These are phyloP conservation scores for Colletotrichum ledebouriae DNA, from an alignment of 2,329 filamentous ascomycete genomes.

Conservation along the genomic window DNA sequence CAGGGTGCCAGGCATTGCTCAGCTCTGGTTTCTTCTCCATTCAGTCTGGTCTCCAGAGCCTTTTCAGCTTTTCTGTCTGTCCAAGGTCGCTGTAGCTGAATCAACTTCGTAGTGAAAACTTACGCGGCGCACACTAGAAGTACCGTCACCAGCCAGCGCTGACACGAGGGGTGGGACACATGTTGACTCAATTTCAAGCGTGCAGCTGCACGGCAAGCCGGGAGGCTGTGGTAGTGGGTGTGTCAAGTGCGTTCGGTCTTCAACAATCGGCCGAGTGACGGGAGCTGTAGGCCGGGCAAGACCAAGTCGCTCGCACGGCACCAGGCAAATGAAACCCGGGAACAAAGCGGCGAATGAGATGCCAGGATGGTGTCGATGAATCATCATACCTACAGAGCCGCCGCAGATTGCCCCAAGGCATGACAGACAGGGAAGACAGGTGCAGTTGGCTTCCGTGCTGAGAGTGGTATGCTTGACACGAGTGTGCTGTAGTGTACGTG, in stretches of 20 bases:
- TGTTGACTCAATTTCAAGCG: slow-evolving; percentile 13
- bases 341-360: slow-evolving; percentile 23
- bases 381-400: slow-evolving; percentile 27
- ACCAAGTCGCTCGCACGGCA: neutral
- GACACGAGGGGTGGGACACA: neutral
- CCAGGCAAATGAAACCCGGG: slow-evolving; percentile 4
- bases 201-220: no score
- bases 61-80: neutral
- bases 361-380: slow-evolving; percentile 31
- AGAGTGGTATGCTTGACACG: slow-evolving; percentile 11
- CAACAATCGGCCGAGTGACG: slow-evolving; percentile 23
- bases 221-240: neutral
- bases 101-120: no score
- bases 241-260: slow-evolving; percentile 1
- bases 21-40: slow-evolving; percentile 5
- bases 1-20: slow-evolving; percentile 11
- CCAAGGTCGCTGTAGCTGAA: neutral
- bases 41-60: neutral
- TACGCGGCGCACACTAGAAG: no score
- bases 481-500: neutral
- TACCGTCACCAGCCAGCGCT: neutral
- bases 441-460: slow-evolving; percentile 17
- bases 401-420: slow-evolving; percentile 25
- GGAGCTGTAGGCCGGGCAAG: neutral
- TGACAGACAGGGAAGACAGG: slow-evolving; percentile 32